These are phyloP conservation scores for Termitomyces sp. DNA, from an alignment of 768 basidiomycete species.

Conservation along the genomic window DNA sequence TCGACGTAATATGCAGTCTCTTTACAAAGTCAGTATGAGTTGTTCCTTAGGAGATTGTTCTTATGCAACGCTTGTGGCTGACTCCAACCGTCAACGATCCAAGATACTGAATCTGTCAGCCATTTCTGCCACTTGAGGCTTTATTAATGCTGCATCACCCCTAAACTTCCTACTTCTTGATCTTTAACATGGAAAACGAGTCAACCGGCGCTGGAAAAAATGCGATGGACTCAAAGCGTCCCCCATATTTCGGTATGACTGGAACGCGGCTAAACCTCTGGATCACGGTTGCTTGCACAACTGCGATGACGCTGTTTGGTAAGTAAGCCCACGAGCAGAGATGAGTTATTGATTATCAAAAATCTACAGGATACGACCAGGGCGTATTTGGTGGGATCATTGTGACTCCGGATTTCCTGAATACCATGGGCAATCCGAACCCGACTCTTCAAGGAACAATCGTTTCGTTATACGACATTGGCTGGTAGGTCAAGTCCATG, in stretches of 20 bases:
- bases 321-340: conserved; percentile 2
- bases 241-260: conserved; percentile 38
- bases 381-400: conserved; percentile 51
- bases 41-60: not conserved
- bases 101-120: not conserved
- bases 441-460: conserved; percentile 41
- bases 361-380: conserved; percentile 38
- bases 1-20: not conserved
- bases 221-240: conserved; percentile 5
- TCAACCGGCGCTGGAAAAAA: not conserved
- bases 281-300: conserved; percentile 45
- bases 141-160: not conserved
- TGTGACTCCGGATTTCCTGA: conserved; percentile 38
- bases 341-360: not conserved
- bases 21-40: not conserved
- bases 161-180: not conserved
- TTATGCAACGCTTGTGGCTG: not conserved
- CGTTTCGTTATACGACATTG: conserved; percentile 46
- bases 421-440: conserved; percentile 42
- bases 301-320: conserved; percentile 49
- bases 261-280: conserved; percentile 38
- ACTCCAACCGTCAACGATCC: not conserved
- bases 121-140: not conserved
- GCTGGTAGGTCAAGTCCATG: conserved; percentile 26
- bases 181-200: conserved; percentile 8